A percentile compares a stretch with the other conserved stretches of the same genome.
Evolutionary conservation across 352 stramenopile species (phyloP).

Genomic region (Pythium vanterpoolii): DNA sequence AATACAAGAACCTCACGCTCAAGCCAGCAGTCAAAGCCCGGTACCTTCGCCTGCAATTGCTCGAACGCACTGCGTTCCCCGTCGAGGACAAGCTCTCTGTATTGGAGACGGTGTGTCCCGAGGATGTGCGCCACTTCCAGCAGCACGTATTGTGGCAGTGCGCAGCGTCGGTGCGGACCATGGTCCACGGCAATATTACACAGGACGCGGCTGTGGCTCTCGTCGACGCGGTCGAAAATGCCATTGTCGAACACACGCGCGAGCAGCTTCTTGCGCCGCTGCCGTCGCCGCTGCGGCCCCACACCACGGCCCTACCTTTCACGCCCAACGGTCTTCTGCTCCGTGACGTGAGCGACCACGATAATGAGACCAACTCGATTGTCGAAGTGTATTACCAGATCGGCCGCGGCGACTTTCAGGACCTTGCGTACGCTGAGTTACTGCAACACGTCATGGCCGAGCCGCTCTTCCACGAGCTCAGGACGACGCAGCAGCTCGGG

Average conservation of each 20-base stretch:
- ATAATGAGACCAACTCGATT: constrained; percentile 71
- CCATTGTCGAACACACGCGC: constrained; percentile 13
- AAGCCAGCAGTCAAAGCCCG: constrained; percentile 62
- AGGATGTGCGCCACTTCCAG: constrained; percentile 23
- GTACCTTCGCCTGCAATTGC: constrained; percentile 66
- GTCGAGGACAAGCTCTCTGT: constrained; percentile 54
- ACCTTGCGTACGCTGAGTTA: constrained; percentile 64
- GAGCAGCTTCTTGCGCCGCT: constrained; percentile 22
- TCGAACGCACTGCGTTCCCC: constrained; percentile 55
- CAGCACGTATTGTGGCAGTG: constrained; percentile 24
- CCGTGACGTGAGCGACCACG: constrained; percentile 56
- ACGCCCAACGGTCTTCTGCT: constrained; percentile 59
- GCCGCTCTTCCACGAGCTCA: constrained; percentile 78
- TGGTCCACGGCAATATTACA: constrained; percentile 70
- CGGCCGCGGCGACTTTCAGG: constrained; percentile 38
- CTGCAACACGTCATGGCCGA: constrained; percentile 78
- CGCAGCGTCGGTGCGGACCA: constrained; percentile 26
- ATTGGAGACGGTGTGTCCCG: constrained; percentile 14
- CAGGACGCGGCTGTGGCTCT: constrained; percentile 32
- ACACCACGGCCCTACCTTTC: constrained; percentile 48
- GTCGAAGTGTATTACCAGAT: constrained; percentile 87
- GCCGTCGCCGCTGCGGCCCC: constrained; percentile 29
- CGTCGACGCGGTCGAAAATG: constrained; percentile 32
- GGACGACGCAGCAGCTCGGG: constrained; percentile 78
- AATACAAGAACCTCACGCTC: constrained; percentile 68